These are phyloP conservation scores for Biscutella auriculata DNA, from an alignment of 441 rosid species.

Conservation along the genomic window DNA sequence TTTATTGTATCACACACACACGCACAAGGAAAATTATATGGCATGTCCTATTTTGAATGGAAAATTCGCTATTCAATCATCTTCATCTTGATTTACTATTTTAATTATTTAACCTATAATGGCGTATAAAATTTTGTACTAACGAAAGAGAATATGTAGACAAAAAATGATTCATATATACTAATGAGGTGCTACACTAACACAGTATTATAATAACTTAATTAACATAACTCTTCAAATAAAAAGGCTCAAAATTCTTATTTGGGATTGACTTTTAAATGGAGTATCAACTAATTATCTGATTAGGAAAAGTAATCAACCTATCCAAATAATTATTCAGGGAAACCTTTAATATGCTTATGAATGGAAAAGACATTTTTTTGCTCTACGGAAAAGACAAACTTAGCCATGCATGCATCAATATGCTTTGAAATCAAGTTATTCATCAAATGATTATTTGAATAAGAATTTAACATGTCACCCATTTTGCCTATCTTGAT, in stretches of 20 bases:
- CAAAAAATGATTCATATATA: too few relatives aligned
- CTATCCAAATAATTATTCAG: background rate
- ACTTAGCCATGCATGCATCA: slow-evolving; percentile 23
- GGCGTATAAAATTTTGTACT: too few relatives aligned
- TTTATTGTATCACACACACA: too few relatives aligned
- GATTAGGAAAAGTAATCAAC: background rate
- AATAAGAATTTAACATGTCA: background rate
- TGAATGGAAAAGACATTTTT: slow-evolving; percentile 8
- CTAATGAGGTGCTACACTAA: too few relatives aligned
- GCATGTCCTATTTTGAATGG: too few relatives aligned
- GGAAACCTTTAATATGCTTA: background rate
- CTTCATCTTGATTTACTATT: too few relatives aligned
- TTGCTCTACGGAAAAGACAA: slow-evolving; percentile 18
- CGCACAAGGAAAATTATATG: too few relatives aligned
- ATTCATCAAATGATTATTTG: slow-evolving; percentile 11
- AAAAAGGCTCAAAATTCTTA: background rate
- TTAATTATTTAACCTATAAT: too few relatives aligned
- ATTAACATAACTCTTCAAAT: background rate
- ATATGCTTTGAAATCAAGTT: slow-evolving; percentile 19
- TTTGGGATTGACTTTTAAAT: background rate
- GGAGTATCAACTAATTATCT: slow-evolving; percentile 3
- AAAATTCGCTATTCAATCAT: too few relatives aligned
- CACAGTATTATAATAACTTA: background rate
- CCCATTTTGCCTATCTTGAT: background rate
- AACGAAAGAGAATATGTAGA: too few relatives aligned